A percentile compares a stretch with the other conserved stretches of the same genome.
Evolutionary conservation across 371 early-diverging fungal species (phyloP).

Genomic region (Mucor ambiguus): DNA sequence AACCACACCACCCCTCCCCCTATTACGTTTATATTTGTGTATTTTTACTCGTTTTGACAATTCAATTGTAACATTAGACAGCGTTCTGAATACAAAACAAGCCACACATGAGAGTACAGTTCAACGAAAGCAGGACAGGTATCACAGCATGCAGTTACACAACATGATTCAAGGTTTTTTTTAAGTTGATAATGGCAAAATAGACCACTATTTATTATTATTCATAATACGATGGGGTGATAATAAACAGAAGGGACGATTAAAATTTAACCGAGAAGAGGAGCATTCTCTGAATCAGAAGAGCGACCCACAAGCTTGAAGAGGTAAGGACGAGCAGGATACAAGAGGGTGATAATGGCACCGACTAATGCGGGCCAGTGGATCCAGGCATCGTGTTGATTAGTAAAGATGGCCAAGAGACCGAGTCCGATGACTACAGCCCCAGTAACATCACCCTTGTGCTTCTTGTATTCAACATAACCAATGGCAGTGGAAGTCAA

Average conservation of each 20-base stretch:
- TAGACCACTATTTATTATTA: background rate
- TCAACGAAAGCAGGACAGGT: background rate
- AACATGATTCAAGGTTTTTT: background rate
- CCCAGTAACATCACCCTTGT: slow-evolving; percentile 68
- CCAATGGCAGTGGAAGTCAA: slow-evolving; percentile 64
- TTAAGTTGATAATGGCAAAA: background rate
- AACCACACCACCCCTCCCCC: background rate
- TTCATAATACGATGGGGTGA: background rate
- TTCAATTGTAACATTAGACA: slow-evolving; percentile 3
- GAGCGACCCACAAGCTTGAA: slow-evolving; percentile 48
- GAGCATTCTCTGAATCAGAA: slow-evolving; percentile 29
- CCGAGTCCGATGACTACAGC: slow-evolving; percentile 58
- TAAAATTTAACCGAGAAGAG: slow-evolving; percentile 33
- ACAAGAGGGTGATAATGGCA: slow-evolving; percentile 56
- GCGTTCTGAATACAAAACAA: background rate
- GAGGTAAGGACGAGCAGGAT: slow-evolving; percentile 56
- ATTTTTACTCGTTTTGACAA: slow-evolving; percentile 8
- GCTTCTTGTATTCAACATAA: slow-evolving; percentile 67
- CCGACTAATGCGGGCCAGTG: slow-evolving; percentile 57
- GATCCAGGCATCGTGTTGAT: slow-evolving; percentile 47
- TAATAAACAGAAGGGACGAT: background rate
- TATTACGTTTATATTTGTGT: background rate
- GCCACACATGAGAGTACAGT: background rate
- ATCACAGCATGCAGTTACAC: slow-evolving; percentile 4
- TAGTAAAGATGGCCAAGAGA: slow-evolving; percentile 47